Conservation (phyloP, 1,139 yeast species). For the Arxiozyma heterogenica region DNA sequence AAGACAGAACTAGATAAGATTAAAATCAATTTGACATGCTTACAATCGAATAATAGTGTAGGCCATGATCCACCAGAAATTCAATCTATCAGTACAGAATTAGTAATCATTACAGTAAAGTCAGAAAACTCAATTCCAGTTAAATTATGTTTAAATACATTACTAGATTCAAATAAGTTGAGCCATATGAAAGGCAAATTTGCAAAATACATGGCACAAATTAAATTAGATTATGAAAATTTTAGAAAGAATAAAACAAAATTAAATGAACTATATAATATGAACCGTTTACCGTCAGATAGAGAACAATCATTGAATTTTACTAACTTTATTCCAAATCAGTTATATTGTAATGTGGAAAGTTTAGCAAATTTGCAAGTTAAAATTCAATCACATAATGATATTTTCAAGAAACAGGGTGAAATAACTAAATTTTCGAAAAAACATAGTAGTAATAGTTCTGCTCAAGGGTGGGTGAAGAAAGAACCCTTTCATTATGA, state of each 20-base stretch:
- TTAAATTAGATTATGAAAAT: conserved; percentile 11
- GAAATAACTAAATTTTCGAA: neutral
- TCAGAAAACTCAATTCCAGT: conserved; percentile 32
- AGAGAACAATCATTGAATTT: conserved; percentile 15
- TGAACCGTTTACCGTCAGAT: conserved; percentile 5
- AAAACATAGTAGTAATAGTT: neutral
- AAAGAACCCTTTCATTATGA: conserved; percentile 18
- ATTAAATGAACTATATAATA: conserved; percentile 17
- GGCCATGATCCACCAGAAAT: conserved; percentile 25
- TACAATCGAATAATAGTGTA: conserved; percentile 23
- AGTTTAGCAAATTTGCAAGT: conserved; percentile 22
- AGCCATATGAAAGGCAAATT: conserved; percentile 11
- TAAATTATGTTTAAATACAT: conserved; percentile 22
- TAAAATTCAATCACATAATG: conserved; percentile 11
- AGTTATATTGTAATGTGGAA: conserved; percentile 21
- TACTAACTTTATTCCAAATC: conserved; percentile 20
- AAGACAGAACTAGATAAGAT: conserved; percentile 20
- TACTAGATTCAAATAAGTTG: conserved; percentile 18
- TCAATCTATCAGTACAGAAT: conserved; percentile 20
- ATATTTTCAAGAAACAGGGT: conserved; percentile 23
- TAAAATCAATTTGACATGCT: conserved; percentile 25
- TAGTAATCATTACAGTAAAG: conserved; percentile 23
- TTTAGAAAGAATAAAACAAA: conserved; percentile 9
- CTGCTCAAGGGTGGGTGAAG: conserved; percentile 14
- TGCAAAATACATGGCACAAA: conserved; percentile 8